Evolutionary conservation across 805 yeast species (phyloP).

Genomic region (Metschnikowia similis): DNA sequence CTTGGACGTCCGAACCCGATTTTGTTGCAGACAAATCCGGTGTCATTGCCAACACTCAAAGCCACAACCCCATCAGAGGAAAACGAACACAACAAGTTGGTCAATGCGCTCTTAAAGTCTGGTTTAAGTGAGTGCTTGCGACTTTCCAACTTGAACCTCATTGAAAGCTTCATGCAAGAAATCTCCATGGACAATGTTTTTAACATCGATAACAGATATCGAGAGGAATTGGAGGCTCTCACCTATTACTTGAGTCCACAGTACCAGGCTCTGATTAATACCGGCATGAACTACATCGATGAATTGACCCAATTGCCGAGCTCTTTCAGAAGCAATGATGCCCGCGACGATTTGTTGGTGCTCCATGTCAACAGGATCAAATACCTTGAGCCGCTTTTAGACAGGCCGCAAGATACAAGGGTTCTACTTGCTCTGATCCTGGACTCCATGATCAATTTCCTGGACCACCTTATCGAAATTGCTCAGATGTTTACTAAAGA

Average conservation of each 20-base stretch:
- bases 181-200: conserved; percentile 39
- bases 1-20: conserved; percentile 55
- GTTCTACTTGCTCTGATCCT: conserved; percentile 32
- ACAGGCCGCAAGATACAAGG: conserved; percentile 29
- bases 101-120: conserved; percentile 37
- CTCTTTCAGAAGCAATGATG: conserved; percentile 27
- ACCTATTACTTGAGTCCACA: conserved; percentile 23
- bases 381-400: conserved; percentile 48
- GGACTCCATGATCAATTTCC: conserved; percentile 30
- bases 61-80: conserved; percentile 10
- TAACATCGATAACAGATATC: conserved; percentile 38
- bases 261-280: conserved; percentile 12
- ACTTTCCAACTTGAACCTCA: conserved; percentile 45
- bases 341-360: conserved; percentile 42
- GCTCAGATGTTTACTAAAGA: conserved; percentile 11
- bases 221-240: conserved; percentile 36
- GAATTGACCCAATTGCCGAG: conserved; percentile 19
- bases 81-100: conserved; percentile 9
- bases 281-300: conserved; percentile 17
- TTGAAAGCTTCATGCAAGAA: conserved; percentile 48
- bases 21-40: conserved; percentile 30
- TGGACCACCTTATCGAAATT: conserved; percentile 16
- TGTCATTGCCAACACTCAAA: conserved; percentile 22
- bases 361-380: conserved; percentile 50
- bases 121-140: conserved; percentile 49